phyloP scores from a whole-genome alignment of 2,329 filamentous ascomycete genomes.

The Fusarium phyllophilum region DNA sequence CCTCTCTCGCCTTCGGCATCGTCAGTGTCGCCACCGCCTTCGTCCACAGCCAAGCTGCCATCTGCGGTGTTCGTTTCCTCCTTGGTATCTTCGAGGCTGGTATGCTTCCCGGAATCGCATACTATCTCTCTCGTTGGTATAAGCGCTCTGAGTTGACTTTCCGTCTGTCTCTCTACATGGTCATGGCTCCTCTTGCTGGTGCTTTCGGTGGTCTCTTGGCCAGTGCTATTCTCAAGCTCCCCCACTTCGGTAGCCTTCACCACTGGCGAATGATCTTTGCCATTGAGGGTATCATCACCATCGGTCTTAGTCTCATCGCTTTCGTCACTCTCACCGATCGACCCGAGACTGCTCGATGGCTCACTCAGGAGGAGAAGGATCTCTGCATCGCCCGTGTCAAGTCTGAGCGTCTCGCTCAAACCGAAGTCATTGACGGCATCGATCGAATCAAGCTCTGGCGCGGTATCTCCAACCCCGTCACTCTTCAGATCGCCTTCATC shows the following conservation, averaged over 20 bases:
- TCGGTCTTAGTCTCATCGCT: constrained; percentile 62
- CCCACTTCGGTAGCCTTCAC: constrained; percentile 63
- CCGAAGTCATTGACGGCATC: constrained; percentile 69
- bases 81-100: constrained; percentile 72
- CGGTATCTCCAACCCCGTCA: constrained; percentile 69
- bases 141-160: constrained; percentile 70
- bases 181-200: constrained; percentile 72
- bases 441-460: constrained; percentile 66
- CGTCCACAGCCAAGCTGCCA: constrained; percentile 59
- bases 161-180: constrained; percentile 71
- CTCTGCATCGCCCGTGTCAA: constrained; percentile 71
- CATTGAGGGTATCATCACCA: constrained; percentile 72
- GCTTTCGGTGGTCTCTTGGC: constrained; percentile 74
- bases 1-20: constrained; percentile 67
- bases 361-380: constrained; percentile 70
- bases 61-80: constrained; percentile 68
- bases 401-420: constrained; percentile 66
- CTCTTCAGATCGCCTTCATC: constrained; percentile 63
- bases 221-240: constrained; percentile 69
- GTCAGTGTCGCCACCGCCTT: constrained; percentile 70
- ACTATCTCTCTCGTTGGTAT: constrained; percentile 74
- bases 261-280: constrained; percentile 77
- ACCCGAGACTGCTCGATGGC: constrained; percentile 72
- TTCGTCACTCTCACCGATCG: constrained; percentile 74
- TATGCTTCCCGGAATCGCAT: constrained; percentile 73